Evolutionary conservation across 306 rosid genomes (phyloP), one percentile per base, ranked within the genome.

Genomic region (Lupinus albus): DNA sequence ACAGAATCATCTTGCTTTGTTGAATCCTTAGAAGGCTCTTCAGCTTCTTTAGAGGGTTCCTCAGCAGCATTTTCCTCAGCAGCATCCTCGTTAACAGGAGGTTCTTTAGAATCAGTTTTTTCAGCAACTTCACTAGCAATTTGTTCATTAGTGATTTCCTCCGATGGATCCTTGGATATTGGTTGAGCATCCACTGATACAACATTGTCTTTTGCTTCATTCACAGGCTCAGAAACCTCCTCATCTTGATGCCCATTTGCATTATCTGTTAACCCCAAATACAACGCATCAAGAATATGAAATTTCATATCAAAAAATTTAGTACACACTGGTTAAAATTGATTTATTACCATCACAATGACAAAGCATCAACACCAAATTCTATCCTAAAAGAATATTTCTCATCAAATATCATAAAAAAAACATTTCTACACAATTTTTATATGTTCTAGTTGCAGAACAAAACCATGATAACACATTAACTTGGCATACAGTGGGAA

Each of bases 221-320:
- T 57, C 2, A 21, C 38, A 0, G 77, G 44, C 6, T 73, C 90
- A 10, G 33, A 77, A 16, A 5, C 61, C 48, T 80, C 64, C 53
- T 75, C 81, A 33, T 83, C 80, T 78, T 83, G 82, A 72, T 87
- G 79, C 10, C 96, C 98, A 58, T 89, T 92, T 58, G 80, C 80
- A 80, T 69, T 73, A 50, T 81, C 98, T 92, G 81, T 52, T 25
- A 11, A 64, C 54, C 75, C 41, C 50, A 59, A 67, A 78, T 60
- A 18, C 28, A 48, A 47, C 41, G 7, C 18, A 17, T 61, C 4
- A 60, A 50, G 12, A 32, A 17, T 17, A 25, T 12, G 8, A 33
- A 56, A 8, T 20, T 60, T 7, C 5, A 21, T n/a, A 42, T 8
- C 17, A 47, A 18, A 35, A 1, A 63, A 59, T 46, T 70, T 70